Percentiles rank a stretch among this genome's conserved stretches.
Conservation (phyloP, 176 grass and related monocot species). For the Musa acuminata region DNA sequence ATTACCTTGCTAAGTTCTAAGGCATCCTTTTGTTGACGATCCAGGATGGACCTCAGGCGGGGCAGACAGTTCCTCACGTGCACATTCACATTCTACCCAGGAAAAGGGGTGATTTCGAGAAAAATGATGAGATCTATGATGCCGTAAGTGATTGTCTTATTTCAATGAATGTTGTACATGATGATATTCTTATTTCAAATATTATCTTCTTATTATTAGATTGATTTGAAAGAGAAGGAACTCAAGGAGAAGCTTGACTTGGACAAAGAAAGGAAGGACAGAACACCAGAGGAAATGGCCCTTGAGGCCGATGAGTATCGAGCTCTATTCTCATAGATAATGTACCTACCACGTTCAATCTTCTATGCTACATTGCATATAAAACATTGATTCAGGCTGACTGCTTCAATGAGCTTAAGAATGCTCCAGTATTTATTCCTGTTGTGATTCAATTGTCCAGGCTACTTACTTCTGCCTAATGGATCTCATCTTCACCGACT, state of each 20-base stretch:
- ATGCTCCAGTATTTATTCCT: no score
- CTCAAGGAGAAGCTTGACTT: conserved; percentile 92
- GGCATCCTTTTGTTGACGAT: background rate
- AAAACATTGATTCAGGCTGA: no score
- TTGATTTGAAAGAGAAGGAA: conserved; percentile 72
- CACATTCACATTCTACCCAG: conserved; percentile 86
- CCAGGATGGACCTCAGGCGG: conserved; percentile 89
- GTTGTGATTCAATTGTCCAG: no score
- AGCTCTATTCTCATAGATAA: conserved; percentile 46
- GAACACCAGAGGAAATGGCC: conserved; percentile 61
- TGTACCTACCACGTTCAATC: no score
- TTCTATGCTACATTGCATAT: no score
- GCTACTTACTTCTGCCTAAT: no score
- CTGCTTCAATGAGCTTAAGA: no score
- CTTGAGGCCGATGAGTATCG: conserved; percentile 52
- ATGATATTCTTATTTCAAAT: background rate
- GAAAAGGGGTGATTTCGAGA: conserved; percentile 82
- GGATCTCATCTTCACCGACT: no score
- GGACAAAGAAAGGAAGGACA: conserved; percentile 68
- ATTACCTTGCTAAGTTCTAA: conserved; percentile 1
- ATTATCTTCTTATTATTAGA: conserved; percentile 18
- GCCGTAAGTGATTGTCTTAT: conserved; percentile 33
- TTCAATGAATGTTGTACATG: background rate
- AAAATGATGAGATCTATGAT: conserved; percentile 95
- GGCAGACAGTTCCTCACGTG: conserved; percentile 93